Conservation (phyloP, 257 asterid genomes). For the Jaltomata sinuosa region DNA sequence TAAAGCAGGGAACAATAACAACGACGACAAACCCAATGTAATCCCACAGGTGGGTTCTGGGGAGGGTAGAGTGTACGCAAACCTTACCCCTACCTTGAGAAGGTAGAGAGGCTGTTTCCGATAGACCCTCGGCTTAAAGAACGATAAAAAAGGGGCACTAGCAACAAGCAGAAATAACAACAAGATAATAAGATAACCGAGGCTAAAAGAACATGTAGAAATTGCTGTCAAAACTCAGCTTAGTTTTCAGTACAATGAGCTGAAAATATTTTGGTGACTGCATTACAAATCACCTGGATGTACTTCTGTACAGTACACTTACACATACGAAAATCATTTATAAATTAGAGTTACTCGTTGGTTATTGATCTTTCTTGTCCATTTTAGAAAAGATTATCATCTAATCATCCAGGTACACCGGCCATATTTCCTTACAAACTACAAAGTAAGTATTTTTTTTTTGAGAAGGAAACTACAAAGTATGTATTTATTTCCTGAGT, state of each 20-base stretch:
- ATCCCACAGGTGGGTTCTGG: neutral
- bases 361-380: neutral
- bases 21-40: neutral
- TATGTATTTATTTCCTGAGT: neutral
- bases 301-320: neutral
- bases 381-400: neutral
- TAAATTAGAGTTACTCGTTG: neutral
- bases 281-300: neutral
- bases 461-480: neutral
- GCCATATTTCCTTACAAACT: neutral
- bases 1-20: neutral
- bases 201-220: neutral
- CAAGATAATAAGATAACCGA: neutral
- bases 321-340: neutral
- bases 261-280: neutral
- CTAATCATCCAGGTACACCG: neutral
- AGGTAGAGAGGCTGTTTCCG: neutral
- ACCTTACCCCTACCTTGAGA: neutral
- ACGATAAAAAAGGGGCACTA: neutral
- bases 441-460: neutral
- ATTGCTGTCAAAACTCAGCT: neutral
- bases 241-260: neutral
- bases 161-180: neutral
- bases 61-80: neutral
- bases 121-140: neutral